Conservation (phyloP, 768 basidiomycete genomes). For the Auricularia heimuer region DNA sequence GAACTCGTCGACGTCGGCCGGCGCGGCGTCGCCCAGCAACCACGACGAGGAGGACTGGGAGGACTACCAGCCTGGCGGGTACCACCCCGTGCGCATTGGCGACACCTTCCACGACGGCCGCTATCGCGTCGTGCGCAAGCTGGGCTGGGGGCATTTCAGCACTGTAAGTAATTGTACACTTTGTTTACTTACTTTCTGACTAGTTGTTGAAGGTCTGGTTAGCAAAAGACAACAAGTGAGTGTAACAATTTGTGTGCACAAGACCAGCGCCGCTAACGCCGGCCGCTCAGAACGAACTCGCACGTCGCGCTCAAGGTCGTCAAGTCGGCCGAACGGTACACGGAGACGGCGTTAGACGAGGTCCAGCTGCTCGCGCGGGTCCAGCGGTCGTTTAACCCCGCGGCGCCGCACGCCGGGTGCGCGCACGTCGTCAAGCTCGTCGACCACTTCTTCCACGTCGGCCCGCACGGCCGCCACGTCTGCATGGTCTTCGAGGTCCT, state of each 20-base stretch:
- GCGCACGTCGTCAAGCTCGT: conserved; percentile 96
- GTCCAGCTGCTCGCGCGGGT: conserved; percentile 96
- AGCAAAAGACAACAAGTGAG: conserved; percentile 71
- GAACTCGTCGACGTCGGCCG: not conserved
- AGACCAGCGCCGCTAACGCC: conserved; percentile 7
- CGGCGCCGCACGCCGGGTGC: conserved; percentile 73
- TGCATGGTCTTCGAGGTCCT: conserved; percentile 99
- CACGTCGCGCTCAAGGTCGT: conserved; percentile 99
- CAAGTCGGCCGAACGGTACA: conserved; percentile 93
- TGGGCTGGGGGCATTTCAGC: conserved; percentile 93
- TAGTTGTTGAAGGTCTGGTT: conserved; percentile 47
- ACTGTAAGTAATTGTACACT: conserved; percentile 33
- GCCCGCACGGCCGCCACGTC: conserved; percentile 93
- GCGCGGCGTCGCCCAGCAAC: not conserved
- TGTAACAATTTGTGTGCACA: conserved; percentile 7
- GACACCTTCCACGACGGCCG: conserved; percentile 81
- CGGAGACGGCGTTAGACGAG: conserved; percentile 96
- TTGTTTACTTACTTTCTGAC: too few relatives aligned
- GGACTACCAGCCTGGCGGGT: conserved; percentile 69
- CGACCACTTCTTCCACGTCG: conserved; percentile 94
- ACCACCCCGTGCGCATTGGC: conserved; percentile 91
- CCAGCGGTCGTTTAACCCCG: conserved; percentile 37
- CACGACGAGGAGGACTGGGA: conserved; percentile 90
- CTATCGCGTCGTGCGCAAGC: conserved; percentile 86
- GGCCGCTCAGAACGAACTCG: conserved; percentile 61